phyloP scores from a whole-genome alignment of 306 rosid genomes.

The Dalbergia cultrata region DNA sequence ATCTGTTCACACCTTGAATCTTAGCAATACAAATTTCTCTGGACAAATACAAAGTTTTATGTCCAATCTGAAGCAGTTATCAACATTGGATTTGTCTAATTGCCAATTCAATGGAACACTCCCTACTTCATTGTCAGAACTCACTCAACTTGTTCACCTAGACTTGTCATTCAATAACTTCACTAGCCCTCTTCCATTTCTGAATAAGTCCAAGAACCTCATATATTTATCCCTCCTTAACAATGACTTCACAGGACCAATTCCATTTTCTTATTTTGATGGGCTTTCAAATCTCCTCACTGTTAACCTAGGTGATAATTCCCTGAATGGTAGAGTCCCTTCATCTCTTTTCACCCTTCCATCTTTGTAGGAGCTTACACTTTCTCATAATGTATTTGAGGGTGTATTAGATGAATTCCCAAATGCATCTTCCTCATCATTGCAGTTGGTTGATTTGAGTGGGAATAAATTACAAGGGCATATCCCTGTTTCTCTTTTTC shows the following conservation, averaged over 20 bases:
- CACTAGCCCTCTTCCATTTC: slow-evolving; percentile 42
- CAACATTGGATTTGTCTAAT: slow-evolving; percentile 16
- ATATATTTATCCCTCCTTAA: slow-evolving; percentile 9
- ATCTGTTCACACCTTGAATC: slow-evolving; percentile 27
- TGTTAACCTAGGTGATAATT: neutral
- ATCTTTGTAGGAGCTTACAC: neutral
- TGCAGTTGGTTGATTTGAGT: slow-evolving; percentile 48
- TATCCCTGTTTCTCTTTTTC: slow-evolving; percentile 42
- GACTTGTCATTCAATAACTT: slow-evolving; percentile 43
- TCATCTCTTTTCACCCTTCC: slow-evolving; percentile 24
- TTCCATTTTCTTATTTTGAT: slow-evolving; percentile 26
- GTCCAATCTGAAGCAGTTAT: slow-evolving; percentile 33
- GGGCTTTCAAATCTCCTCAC: neutral
- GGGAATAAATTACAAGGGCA: slow-evolving; percentile 53
- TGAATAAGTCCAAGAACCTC: slow-evolving; percentile 22
- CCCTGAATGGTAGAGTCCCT: slow-evolving; percentile 6
- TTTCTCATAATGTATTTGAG: slow-evolving; percentile 35
- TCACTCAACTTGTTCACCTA: slow-evolving; percentile 25
- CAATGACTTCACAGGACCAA: slow-evolving; percentile 19
- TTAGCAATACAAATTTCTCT: slow-evolving; percentile 35
- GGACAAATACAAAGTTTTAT: slow-evolving; percentile 41
- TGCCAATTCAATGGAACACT: slow-evolving; percentile 40
- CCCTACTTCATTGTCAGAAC: slow-evolving; percentile 34
- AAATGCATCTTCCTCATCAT: neutral
- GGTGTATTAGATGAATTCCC: slow-evolving; percentile 27